Percentiles rank a stretch among this genome's conserved stretches.
Conservation (phyloP, 331 rosid genomes). For the Acacia concinna region DNA sequence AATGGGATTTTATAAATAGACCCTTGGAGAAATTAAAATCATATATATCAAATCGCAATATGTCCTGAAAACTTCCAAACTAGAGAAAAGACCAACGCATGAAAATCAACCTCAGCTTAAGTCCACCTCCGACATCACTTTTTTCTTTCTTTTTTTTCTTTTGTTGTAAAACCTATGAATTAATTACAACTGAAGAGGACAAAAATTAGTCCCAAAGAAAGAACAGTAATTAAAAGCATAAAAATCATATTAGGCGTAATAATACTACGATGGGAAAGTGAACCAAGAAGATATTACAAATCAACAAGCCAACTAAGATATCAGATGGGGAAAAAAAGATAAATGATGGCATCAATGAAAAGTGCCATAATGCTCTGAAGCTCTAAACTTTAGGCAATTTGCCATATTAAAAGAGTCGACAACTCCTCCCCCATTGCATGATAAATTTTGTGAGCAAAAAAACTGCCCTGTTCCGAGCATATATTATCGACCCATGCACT, state of each 20-base stretch:
- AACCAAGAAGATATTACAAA: background rate
- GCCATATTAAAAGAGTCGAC: background rate
- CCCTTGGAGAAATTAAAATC: background rate
- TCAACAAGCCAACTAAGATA: background rate
- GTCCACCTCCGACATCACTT: background rate
- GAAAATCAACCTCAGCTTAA: background rate
- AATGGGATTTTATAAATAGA: background rate
- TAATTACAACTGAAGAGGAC: background rate
- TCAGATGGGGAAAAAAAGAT: background rate
- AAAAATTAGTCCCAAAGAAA: background rate
- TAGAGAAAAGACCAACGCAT: background rate
- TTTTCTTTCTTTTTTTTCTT: too few relatives aligned
- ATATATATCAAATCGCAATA: background rate
- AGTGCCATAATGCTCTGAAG: background rate
- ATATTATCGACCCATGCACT: background rate
- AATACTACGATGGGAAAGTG: background rate
- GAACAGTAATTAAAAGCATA: background rate
- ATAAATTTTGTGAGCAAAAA: background rate
- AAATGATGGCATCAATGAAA: background rate
- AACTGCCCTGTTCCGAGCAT: background rate
- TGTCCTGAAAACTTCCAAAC: constrained; percentile 4
- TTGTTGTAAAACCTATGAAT: background rate
- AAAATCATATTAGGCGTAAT: background rate
- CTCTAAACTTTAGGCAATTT: background rate
- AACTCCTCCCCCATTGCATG: background rate